phyloP scores from a whole-genome alignment of 306 rosid genomes.

The Comarum palustre region DNA sequence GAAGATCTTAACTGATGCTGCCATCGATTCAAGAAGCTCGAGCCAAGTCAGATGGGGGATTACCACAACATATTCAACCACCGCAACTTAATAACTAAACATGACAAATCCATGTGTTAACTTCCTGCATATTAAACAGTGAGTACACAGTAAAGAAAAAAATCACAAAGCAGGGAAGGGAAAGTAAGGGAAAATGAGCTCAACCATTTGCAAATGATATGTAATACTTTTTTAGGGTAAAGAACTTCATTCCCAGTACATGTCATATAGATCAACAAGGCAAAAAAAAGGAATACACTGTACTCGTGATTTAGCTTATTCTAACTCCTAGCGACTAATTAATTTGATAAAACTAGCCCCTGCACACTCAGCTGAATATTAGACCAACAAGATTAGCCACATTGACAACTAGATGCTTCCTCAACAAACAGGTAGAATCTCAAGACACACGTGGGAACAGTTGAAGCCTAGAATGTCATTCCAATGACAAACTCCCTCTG shows the following conservation, averaged over 20 bases:
- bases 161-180: neutral
- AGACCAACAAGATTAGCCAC: neutral
- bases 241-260: slow-evolving; percentile 21
- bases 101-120: too few relatives aligned
- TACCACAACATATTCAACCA: too few relatives aligned
- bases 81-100: too few relatives aligned
- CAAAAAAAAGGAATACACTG: neutral
- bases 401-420: neutral
- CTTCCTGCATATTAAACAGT: too few relatives aligned
- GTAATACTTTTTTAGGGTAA: neutral
- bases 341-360: neutral
- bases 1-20: too few relatives aligned
- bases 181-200: neutral
- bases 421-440: neutral
- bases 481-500: neutral
- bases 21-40: too few relatives aligned
- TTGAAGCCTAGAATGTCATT: slow-evolving; percentile 5
- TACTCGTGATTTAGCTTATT: slow-evolving; percentile 14
- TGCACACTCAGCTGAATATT: slow-evolving; percentile 2
- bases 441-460: neutral
- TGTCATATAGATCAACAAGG: neutral
- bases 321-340: slow-evolving; percentile 20
- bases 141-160: too few relatives aligned
- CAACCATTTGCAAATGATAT: neutral
- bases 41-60: too few relatives aligned